phyloP scores from a whole-genome alignment of 2,329 filamentous ascomycete species.

The Neocucurbitaria cava region DNA sequence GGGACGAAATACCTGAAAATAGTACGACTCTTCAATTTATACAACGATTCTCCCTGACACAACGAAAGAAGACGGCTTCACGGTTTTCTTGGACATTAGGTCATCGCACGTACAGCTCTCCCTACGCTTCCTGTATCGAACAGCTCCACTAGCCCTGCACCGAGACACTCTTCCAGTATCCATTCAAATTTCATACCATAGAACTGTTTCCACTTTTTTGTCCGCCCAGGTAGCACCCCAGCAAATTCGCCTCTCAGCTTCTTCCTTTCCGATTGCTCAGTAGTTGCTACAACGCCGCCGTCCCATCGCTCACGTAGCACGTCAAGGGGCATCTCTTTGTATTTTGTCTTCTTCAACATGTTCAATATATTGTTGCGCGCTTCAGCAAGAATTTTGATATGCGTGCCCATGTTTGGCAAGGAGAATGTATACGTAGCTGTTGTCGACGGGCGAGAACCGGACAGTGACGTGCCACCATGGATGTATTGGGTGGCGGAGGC shows the following conservation, averaged over 20 bases:
- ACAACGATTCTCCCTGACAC: background rate
- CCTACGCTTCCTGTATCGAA: slow-evolving; percentile 81
- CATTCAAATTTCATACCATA: slow-evolving; percentile 74
- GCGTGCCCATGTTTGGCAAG: slow-evolving; percentile 70
- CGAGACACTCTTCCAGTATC: slow-evolving; percentile 74
- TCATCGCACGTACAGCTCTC: slow-evolving; percentile 58
- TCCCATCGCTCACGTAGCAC: slow-evolving; percentile 74
- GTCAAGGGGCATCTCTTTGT: slow-evolving; percentile 68
- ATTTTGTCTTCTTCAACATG: slow-evolving; percentile 65
- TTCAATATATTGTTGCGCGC: slow-evolving; percentile 68
- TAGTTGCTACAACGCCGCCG: slow-evolving; percentile 63
- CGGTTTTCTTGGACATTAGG: background rate
- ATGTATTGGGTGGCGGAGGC: slow-evolving; percentile 68
- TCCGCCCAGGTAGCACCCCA: slow-evolving; percentile 66
- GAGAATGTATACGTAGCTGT: slow-evolving; percentile 60
- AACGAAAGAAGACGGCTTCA: background rate
- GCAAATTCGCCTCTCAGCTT: slow-evolving; percentile 62
- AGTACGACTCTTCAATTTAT: too few species aligned
- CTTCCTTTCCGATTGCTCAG: slow-evolving; percentile 57
- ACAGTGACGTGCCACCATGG: slow-evolving; percentile 65
- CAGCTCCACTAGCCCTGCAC: slow-evolving; percentile 72
- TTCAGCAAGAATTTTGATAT: slow-evolving; percentile 69
- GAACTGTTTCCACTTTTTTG: slow-evolving; percentile 74
- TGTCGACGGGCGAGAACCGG: slow-evolving; percentile 19
- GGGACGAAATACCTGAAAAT: background rate